Percentiles rank a stretch among this genome's conserved stretches.
phyloP scores from a whole-genome alignment of 331 rosid genomes.

The Spiraea crenata region DNA sequence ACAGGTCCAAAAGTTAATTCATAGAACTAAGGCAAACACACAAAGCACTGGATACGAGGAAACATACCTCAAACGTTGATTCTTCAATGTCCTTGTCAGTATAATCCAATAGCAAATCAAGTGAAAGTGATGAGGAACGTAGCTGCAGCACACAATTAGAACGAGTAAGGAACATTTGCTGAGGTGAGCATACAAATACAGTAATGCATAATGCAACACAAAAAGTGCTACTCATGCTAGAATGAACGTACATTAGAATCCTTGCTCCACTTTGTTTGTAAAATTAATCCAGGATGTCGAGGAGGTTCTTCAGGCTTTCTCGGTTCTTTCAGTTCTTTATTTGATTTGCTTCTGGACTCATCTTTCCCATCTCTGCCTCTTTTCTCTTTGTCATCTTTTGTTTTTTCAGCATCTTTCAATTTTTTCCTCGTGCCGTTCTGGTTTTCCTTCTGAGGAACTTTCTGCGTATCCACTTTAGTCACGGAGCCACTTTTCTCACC shows the following conservation, averaged over 20 bases:
- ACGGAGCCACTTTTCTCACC: slow-evolving; percentile 44
- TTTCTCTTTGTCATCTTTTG: slow-evolving; percentile 60
- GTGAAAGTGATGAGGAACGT: slow-evolving; percentile 71
- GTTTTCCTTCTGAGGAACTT: slow-evolving; percentile 45
- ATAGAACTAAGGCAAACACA: not conserved
- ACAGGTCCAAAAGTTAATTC: not conserved
- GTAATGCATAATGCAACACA: not conserved
- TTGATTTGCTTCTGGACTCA: slow-evolving; percentile 63
- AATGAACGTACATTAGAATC: slow-evolving; percentile 70
- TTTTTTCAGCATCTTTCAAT: slow-evolving; percentile 60
- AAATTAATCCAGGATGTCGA: slow-evolving; percentile 85
- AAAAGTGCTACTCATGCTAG: slow-evolving; percentile 13
- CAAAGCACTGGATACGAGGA: slow-evolving; percentile 3
- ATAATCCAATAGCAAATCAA: slow-evolving; percentile 85
- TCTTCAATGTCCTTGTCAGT: slow-evolving; percentile 90
- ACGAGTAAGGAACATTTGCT: not conserved
- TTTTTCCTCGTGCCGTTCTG: slow-evolving; percentile 39
- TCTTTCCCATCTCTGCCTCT: slow-evolving; percentile 56
- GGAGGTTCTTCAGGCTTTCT: slow-evolving; percentile 88
- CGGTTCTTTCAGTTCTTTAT: slow-evolving; percentile 69
- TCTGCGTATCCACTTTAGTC: slow-evolving; percentile 37
- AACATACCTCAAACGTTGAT: slow-evolving; percentile 86
- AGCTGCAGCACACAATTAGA: slow-evolving; percentile 46
- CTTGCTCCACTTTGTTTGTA: slow-evolving; percentile 61
- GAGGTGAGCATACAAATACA: not conserved